phyloP scores from a whole-genome alignment of 805 yeast species.

The Lachancea mirantina region DNA sequence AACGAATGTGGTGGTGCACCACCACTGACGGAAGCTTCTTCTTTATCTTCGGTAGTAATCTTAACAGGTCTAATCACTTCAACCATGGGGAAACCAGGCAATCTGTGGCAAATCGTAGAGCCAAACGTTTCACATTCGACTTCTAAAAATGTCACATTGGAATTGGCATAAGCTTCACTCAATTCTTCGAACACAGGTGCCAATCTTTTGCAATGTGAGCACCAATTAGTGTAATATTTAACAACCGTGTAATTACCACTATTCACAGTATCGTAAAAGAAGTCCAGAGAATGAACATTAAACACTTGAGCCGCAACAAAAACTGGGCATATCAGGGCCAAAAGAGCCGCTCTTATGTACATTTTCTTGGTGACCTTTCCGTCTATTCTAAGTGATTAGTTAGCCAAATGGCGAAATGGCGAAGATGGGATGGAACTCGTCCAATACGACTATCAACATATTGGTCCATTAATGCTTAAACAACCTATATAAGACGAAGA shows the following conservation, averaged over 20 bases:
- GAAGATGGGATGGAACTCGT: no score
- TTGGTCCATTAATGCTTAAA: no score
- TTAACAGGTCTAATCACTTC: conserved; percentile 42
- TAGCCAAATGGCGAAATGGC: no score
- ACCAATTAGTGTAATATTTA: conserved; percentile 58
- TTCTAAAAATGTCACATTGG: conserved; percentile 24
- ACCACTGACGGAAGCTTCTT: conserved; percentile 1
- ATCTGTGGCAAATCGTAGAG: conserved; percentile 22
- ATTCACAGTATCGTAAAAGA: conserved; percentile 26
- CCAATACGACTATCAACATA: no score
- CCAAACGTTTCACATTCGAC: conserved; percentile 31
- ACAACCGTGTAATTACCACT: conserved; percentile 27
- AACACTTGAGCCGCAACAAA: no score
- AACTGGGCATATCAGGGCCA: no score
- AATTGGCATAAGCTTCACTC: conserved; percentile 31
- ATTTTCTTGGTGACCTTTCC: no score
- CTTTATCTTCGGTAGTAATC: conserved; percentile 4
- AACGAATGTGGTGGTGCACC: no score
- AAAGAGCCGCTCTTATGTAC: no score
- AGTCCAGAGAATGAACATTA: no score
- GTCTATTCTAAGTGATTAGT: no score
- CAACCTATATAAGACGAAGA: no score
- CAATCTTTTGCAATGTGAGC: conserved; percentile 57
- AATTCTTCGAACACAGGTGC: conserved; percentile 49
- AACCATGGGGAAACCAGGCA: conserved; percentile 59